Evolutionary conservation across 768 basidiomycete species (phyloP), one percentile per base, ranked within the genome.

Genomic region (Mycena metata): DNA sequence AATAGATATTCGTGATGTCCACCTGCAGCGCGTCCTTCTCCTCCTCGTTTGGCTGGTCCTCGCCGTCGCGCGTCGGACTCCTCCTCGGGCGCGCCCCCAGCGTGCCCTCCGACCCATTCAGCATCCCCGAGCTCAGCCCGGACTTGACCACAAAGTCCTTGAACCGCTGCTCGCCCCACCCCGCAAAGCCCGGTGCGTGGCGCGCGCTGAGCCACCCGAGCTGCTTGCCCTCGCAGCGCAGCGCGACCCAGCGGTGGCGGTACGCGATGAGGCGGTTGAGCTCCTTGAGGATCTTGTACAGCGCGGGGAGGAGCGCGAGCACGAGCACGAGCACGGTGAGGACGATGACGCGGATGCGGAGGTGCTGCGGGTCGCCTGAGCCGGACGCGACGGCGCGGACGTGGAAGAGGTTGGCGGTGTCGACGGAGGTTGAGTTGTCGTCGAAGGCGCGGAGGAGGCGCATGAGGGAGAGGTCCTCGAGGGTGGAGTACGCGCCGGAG

Each of bases 391-490:
- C 64, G 46, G 82, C 83, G 43, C 86, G 83, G 35, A 61, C 69
- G 69, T 73, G 70, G 57, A 80, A 60, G 47, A 79, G 52, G 66
- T 79, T 75, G 9, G 80, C 67, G 3, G 78, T 74, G 21, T 83
- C 76, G 21, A 83, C 68, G 45, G 76, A 75, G 9, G 36, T 23
- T 43, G n/a, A 45, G 41, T 81, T 78, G 50, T 77, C 77, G 70
- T 91, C 87, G 41, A 93, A 76, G 16, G 91, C 75, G 23, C 87
- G 85, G 57, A 96, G 79, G n/a, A 95, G 84, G 3, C 93, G 87
- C 39, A 93, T 77, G n/a, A 96, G 77, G 68, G 89, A 91, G 63
- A 96, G 85, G 76, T 96, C 94, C 62, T 91, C 87, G 16, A 95
- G 81, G 0, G 87, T 88, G 3, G 91, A 91, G 64, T 88, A 90